Percentiles rank a stretch among this genome's conserved stretches.
These are phyloP conservation scores for Psilocybe azurescens DNA, from an alignment of 768 basidiomycete genomes.

Conservation along the genomic window DNA sequence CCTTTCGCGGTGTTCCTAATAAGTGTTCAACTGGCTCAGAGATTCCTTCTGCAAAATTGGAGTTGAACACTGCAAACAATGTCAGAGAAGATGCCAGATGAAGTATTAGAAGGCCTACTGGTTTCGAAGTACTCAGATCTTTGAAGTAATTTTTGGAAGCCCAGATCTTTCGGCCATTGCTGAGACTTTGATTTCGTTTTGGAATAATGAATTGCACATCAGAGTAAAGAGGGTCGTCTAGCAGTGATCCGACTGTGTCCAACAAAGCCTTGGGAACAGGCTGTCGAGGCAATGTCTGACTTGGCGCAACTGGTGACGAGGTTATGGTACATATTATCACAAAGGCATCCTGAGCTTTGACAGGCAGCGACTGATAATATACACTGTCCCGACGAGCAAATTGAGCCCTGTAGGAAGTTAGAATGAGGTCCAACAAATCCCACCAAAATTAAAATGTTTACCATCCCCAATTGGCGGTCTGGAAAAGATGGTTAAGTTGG, in stretches of 20 bases:
- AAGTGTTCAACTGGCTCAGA: constrained; percentile 24
- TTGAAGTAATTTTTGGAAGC: constrained; percentile 71
- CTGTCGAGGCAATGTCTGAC: constrained; percentile 49
- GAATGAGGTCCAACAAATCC: background rate
- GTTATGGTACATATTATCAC: constrained; percentile 81
- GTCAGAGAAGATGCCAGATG: no score
- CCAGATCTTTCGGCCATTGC: constrained; percentile 56
- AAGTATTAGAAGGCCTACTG: constrained; percentile 45
- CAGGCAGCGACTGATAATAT: constrained; percentile 59
- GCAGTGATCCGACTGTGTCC: constrained; percentile 71
- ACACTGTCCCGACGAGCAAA: constrained; percentile 78
- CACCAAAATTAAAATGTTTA: constrained; percentile 29
- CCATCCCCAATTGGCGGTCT: constrained; percentile 93
- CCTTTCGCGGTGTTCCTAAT: constrained; percentile 29
- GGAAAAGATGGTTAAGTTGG: background rate
- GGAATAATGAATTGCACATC: constrained; percentile 85
- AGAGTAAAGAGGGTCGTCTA: constrained; percentile 85
- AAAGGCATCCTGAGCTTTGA: constrained; percentile 69
- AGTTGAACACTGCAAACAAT: constrained; percentile 59
- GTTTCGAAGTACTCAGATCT: constrained; percentile 81
- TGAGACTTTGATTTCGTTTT: constrained; percentile 38
- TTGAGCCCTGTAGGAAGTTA: constrained; percentile 58
- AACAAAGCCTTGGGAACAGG: constrained; percentile 71
- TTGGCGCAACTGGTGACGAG: constrained; percentile 60
- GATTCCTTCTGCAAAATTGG: constrained; percentile 70